These are phyloP conservation scores for Syzygium oleosum DNA, from an alignment of 345 rosid genomes.

Conservation along the genomic window DNA sequence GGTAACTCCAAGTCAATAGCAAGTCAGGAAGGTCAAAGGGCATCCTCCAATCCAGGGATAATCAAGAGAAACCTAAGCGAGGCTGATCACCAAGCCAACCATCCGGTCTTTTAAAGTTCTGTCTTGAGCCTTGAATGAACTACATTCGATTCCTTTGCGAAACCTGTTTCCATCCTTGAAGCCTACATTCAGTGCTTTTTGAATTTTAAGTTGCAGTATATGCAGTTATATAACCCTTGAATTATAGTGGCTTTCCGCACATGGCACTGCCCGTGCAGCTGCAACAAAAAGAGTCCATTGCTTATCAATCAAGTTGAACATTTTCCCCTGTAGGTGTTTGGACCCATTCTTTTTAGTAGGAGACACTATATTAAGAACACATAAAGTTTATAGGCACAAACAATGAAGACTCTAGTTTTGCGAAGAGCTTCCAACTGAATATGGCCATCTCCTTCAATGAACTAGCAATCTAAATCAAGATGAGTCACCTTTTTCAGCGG, in stretches of 20 bases:
- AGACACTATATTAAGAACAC: not conserved
- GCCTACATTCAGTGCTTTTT: not conserved
- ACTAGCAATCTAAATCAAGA: not conserved
- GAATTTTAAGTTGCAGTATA: not conserved
- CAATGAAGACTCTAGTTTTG: not conserved
- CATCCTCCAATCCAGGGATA: not conserved
- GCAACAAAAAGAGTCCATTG: not conserved
- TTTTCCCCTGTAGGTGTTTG: not conserved
- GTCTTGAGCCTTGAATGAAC: not conserved
- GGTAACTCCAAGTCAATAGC: not conserved
- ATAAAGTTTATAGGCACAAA: not conserved
- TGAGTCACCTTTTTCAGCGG: constrained; percentile 65
- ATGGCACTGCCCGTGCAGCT: not conserved
- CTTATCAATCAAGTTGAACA: not conserved
- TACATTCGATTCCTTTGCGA: not conserved
- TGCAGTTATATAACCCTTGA: not conserved
- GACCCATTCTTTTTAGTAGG: not conserved
- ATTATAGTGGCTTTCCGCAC: not conserved
- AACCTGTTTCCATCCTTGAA: not conserved
- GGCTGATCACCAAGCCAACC: not conserved
- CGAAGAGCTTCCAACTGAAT: not conserved
- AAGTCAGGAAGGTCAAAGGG: not conserved
- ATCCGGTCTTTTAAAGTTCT: not conserved
- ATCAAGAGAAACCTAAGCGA: not conserved
- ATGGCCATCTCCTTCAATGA: not conserved